Base-by-base conservation (phyloP, 495 filamentous ascomycete species). In the Aspergillus egyptiacus region DNA sequence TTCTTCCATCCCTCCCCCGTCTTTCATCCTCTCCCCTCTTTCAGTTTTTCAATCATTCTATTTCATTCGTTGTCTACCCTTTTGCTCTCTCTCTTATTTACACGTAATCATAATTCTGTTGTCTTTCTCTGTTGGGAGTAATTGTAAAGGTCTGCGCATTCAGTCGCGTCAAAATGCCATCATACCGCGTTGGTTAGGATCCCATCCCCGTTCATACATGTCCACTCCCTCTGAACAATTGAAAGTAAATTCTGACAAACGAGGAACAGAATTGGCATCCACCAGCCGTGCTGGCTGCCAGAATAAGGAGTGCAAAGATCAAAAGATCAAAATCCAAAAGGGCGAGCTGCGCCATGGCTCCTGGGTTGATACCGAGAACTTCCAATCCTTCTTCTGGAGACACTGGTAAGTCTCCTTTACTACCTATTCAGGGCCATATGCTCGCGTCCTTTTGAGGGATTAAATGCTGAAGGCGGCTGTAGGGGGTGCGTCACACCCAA, bases 401-500 rank as follows among this genome's bases (percentile, higher is more conserved):
- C 89, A 95, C 63, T 95, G 89, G 89, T 91, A 69, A 59, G 77
- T 61, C 32, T 38, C 46, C 14, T 41, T 46, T 23, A 43, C 52
- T 30, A 34, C 17, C 11, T 19, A 5, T 48, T 1, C 15, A 17
- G 17, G n/a, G n/a, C n/a, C n/a, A n/a, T n/a, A n/a, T n/a, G n/a
- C n/a, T n/a, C n/a, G n/a, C n/a, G 17, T 36, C 17, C 33, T 36
- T 35, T 14, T n/a, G n/a, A n/a, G n/a, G n/a, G 7, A 36, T 25
- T 6, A 28, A 19, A 25, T 14, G 24, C 25, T 41, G 28, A 0
- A 6, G 19, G 7, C n/a, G n/a, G n/a, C n/a, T n/a, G n/a, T 30
- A 91, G 87, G 87, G 88, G 87, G n/a, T 94, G 88, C 48, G 75
- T 84, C 27, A 90, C 87, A 7, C 85, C 86, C 2, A 61, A 66